phyloP scores from a whole-genome alignment of 345 rosid genomes.

The Acer campestre region DNA sequence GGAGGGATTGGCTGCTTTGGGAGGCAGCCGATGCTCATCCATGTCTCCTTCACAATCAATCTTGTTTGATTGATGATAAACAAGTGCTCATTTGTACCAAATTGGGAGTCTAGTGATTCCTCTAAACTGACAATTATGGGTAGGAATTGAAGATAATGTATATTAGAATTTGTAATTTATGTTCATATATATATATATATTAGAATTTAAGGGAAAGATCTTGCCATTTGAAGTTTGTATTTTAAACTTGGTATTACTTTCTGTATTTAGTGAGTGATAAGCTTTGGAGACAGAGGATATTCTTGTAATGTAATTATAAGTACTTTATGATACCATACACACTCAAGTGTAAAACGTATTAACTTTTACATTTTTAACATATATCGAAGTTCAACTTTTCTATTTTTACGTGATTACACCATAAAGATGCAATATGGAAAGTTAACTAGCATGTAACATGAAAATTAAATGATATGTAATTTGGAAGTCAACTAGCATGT shows the following conservation, averaged over 20 bases:
- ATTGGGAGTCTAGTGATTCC: slow-evolving; percentile 18
- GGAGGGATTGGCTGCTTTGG: slow-evolving; percentile 66
- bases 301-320: no score
- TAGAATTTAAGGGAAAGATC: slow-evolving; percentile 18
- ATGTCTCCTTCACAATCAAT: slow-evolving; percentile 94
- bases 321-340: no score
- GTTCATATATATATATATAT: slow-evolving; percentile 40
- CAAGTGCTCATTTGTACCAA: slow-evolving; percentile 3
- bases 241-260: not conserved
- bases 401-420: no score
- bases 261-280: not conserved
- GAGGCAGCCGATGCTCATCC: slow-evolving; percentile 82
- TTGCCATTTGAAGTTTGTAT: slow-evolving; percentile 16
- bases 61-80: slow-evolving; percentile 44
- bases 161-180: slow-evolving; percentile 34
- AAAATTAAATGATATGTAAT: no score
- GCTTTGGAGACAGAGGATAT: no score
- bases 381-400: no score
- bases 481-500: no score
- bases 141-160: slow-evolving; percentile 30
- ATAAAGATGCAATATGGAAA: no score
- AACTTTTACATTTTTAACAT: no score
- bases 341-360: no score
- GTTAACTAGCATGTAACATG: no score
- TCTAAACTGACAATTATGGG: slow-evolving; percentile 27